Evolutionary conservation across 805 yeast genomes (phyloP).

Genomic region (Starmerella vaccinii): DNA sequence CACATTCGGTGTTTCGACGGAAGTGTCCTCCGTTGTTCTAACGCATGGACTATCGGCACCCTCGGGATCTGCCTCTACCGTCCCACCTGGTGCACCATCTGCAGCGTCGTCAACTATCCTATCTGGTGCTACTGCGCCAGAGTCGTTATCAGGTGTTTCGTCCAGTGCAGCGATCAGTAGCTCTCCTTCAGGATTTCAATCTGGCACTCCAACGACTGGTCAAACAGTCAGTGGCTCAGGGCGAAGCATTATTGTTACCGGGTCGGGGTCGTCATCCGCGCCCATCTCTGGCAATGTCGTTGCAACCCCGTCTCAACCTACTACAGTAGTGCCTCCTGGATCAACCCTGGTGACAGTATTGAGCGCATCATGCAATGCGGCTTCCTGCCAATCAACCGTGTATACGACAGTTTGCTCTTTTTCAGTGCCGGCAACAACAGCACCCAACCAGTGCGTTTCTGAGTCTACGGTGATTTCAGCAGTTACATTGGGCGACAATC

Average conservation of each 20-base stretch:
- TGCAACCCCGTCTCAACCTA: too few species aligned
- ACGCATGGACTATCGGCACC: too few species aligned
- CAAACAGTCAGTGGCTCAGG: not conserved
- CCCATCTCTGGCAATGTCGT: not conserved
- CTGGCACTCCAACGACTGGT: not conserved
- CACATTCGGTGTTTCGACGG: too few species aligned
- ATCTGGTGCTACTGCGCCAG: too few species aligned
- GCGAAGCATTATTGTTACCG: too few species aligned
- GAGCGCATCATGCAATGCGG: slow-evolving; percentile 12
- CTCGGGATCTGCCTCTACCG: not conserved
- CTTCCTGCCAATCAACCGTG: slow-evolving; percentile 2
- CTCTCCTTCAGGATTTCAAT: not conserved
- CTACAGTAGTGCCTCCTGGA: not conserved
- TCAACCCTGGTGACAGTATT: slow-evolving; percentile 2
- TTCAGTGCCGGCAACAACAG: slow-evolving; percentile 15
- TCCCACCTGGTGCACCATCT: not conserved
- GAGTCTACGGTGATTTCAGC: slow-evolving; percentile 8
- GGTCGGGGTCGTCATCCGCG: not conserved
- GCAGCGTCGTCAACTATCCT: not conserved
- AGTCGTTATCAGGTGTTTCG: not conserved
- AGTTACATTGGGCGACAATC: slow-evolving; percentile 8
- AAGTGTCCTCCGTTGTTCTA: too few species aligned
- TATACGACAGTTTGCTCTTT: slow-evolving; percentile 14
- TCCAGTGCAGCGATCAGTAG: not conserved
- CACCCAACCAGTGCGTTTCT: slow-evolving; percentile 12